Percentiles rank a stretch among this genome's conserved stretches.
phyloP scores from a whole-genome alignment of 2,329 filamentous ascomycete species.

The Aspergillus nomiae region DNA sequence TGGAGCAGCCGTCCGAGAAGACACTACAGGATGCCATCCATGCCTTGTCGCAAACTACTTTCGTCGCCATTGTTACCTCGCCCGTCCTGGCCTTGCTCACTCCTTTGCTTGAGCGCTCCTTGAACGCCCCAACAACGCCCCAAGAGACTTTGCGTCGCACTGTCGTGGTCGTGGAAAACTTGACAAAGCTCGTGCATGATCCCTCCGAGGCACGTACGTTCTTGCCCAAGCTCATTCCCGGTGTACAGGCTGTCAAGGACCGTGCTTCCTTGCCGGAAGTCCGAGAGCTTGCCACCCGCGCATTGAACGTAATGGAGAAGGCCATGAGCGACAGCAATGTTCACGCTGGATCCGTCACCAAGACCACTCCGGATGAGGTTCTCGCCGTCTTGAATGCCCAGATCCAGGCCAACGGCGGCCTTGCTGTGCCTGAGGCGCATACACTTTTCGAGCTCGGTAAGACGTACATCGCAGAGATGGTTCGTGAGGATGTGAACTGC shows the following conservation, averaged over 20 bases:
- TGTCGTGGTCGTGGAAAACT: slow-evolving; percentile 93
- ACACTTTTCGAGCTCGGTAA: slow-evolving; percentile 67
- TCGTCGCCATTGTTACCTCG: slow-evolving; percentile 93
- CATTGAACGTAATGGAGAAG: slow-evolving; percentile 84
- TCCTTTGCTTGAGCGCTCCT: slow-evolving; percentile 86
- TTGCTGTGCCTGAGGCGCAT: slow-evolving; percentile 63
- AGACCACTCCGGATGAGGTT: slow-evolving; percentile 70
- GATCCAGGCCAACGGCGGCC: slow-evolving; percentile 68
- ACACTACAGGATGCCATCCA: slow-evolving; percentile 95
- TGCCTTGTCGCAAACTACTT: slow-evolving; percentile 95
- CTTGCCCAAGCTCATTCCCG: slow-evolving; percentile 89
- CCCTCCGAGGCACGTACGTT: slow-evolving; percentile 94
- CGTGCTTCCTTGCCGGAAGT: slow-evolving; percentile 93
- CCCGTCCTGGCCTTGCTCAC: slow-evolving; percentile 93
- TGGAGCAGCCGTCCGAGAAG: slow-evolving; percentile 89
- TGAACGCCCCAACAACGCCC: slow-evolving; percentile 86
- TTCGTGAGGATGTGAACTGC: slow-evolving; percentile 84
- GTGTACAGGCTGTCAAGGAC: slow-evolving; percentile 85
- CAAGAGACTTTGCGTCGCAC: slow-evolving; percentile 96
- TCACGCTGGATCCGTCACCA: slow-evolving; percentile 59
- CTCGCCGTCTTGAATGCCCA: slow-evolving; percentile 72
- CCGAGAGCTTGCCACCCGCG: slow-evolving; percentile 81
- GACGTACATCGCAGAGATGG: slow-evolving; percentile 78
- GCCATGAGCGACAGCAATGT: slow-evolving; percentile 76
- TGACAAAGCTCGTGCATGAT: slow-evolving; percentile 96